phyloP scores from a whole-genome alignment of 331 rosid species.

The Pyracantha coccinea region DNA sequence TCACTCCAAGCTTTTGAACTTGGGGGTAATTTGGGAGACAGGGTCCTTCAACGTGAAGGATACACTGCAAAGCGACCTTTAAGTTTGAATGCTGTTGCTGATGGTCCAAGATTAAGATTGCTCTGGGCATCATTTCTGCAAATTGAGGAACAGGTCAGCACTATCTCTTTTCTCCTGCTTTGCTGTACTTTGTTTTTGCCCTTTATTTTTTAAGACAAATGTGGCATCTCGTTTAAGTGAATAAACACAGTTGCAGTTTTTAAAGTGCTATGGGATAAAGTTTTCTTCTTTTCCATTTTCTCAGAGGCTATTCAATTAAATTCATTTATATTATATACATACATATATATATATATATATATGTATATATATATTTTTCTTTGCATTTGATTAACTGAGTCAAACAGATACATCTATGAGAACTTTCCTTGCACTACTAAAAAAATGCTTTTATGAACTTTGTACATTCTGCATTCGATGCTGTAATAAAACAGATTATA shows the following conservation, averaged over 20 bases:
- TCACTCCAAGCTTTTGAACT: conserved; percentile 59
- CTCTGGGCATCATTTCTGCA: conserved; percentile 75
- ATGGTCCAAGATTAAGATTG: conserved; percentile 78
- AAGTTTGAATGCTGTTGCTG: conserved; percentile 80
- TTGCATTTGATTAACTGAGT: background rate
- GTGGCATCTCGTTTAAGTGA: conserved; percentile 3
- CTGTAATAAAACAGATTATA: background rate
- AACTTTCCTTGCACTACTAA: background rate
- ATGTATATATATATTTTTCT: background rate
- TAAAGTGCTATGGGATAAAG: background rate
- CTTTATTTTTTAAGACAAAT: conserved; percentile 2
- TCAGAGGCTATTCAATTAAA: background rate
- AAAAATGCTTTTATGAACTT: background rate
- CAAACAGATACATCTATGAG: background rate
- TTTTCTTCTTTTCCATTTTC: background rate
- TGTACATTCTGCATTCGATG: background rate
- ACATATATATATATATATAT: background rate
- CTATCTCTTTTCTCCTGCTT: conserved; percentile 22
- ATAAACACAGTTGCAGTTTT: conserved; percentile 1
- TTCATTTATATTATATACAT: no score
- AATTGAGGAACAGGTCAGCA: conserved; percentile 81
- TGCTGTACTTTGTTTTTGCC: background rate
- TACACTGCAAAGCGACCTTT: conserved; percentile 39
- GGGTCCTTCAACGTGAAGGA: conserved; percentile 31
- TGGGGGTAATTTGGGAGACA: conserved; percentile 41